A percentile compares a stretch with the other conserved stretches of the same genome.
phyloP scores from a whole-genome alignment of 228 moss, liverwort and hornwort species.

The Sphagnum magellanicum region DNA sequence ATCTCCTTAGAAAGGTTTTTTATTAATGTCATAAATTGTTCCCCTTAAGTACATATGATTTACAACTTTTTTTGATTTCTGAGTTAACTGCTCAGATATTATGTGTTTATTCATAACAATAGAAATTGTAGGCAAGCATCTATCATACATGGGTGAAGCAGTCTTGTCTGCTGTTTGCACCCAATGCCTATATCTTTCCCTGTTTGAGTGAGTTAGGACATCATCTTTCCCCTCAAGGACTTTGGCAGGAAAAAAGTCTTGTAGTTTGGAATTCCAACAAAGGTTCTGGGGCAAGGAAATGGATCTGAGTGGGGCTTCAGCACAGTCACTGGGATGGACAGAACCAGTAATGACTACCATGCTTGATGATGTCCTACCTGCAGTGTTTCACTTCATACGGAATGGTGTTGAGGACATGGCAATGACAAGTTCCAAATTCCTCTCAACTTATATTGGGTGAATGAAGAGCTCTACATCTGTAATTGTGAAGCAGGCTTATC shows the following conservation, averaged over 20 bases:
- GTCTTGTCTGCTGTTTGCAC: too few species aligned
- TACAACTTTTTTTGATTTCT: too few species aligned
- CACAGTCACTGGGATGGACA: conserved; percentile 41
- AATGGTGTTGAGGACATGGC: conserved; percentile 91
- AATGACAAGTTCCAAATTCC: conserved; percentile 76
- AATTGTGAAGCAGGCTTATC: conserved; percentile 66
- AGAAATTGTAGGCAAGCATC: too few species aligned
- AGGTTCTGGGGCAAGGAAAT: conserved; percentile 84
- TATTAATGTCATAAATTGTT: neutral
- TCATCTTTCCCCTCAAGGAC: too few species aligned
- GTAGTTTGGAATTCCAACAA: conserved; percentile 55
- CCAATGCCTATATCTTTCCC: too few species aligned
- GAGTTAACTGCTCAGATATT: too few species aligned
- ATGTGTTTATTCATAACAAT: too few species aligned
- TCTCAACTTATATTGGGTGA: conserved; percentile 76
- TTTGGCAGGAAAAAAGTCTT: too few species aligned
- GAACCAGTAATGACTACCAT: conserved; percentile 54
- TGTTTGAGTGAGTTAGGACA: too few species aligned
- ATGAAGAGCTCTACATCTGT: conserved; percentile 58
- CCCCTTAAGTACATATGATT: too few species aligned
- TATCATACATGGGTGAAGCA: too few species aligned
- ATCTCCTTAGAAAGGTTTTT: neutral
- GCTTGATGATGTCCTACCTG: conserved; percentile 94
- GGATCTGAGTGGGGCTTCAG: conserved; percentile 53
- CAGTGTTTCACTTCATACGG: conserved; percentile 87